These are phyloP conservation scores for Chrysochromulina tobinii DNA, from an alignment of 78 protist genomes.

Conservation along the genomic window DNA sequence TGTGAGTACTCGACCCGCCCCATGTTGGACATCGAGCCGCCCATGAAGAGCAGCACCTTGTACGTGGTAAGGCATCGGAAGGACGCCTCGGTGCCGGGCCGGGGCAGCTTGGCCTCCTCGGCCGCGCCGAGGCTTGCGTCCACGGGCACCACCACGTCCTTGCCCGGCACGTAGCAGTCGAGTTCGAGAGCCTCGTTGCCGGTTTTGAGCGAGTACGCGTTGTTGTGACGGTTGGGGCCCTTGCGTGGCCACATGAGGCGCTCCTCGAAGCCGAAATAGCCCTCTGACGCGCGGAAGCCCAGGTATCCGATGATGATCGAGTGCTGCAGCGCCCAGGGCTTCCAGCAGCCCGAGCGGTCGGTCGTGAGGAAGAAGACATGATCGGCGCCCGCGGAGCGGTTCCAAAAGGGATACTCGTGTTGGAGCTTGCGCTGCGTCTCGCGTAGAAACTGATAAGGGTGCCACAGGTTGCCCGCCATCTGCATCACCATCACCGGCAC, in stretches of 20 bases:
- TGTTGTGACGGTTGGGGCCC: not conserved
- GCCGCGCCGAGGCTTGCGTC: not conserved
- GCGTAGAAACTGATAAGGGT: not conserved
- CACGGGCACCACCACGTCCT: constrained; percentile 23
- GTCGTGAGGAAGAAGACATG: constrained; percentile 11
- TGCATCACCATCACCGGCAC: constrained; percentile 26
- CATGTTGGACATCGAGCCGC: constrained; percentile 2
- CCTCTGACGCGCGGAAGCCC: constrained; percentile 6
- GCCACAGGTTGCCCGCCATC: constrained; percentile 30
- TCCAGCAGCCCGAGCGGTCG: constrained; percentile 17
- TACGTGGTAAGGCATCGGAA: not conserved
- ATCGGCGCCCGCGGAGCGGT: not conserved
- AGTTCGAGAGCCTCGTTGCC: not conserved
- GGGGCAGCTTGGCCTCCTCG: not conserved
- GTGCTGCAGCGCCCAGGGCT: not conserved
- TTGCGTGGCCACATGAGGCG: not conserved
- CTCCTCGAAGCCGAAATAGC: constrained; percentile 9
- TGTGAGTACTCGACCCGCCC: constrained; percentile 17
- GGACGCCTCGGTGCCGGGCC: not conserved
- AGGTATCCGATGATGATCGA: not conserved
- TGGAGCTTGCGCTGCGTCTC: not conserved
- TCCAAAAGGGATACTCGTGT: not conserved
- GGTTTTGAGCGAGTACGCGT: not conserved
- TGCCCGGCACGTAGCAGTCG: not conserved
- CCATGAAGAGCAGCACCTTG: not conserved